Percentiles rank a stretch among this genome's conserved stretches.
phyloP scores from a whole-genome alignment of 495 filamentous ascomycete genomes.

The Bathelium albidoporum region DNA sequence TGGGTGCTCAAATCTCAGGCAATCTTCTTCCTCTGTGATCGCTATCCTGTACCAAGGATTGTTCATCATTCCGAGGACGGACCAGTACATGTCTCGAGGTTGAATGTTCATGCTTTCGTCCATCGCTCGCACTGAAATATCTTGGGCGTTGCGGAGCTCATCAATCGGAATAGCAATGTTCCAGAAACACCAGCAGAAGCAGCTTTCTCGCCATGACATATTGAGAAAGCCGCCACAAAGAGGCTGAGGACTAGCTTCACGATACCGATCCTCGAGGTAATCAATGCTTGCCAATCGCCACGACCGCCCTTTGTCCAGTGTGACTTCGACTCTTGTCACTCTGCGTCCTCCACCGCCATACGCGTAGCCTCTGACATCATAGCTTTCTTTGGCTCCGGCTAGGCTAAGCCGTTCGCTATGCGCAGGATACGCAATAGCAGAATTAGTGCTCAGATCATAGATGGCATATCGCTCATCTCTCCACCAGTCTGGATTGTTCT shows the following conservation, averaged over 20 bases:
- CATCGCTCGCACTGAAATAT: slow-evolving; percentile 80
- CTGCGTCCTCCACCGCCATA: slow-evolving; percentile 85
- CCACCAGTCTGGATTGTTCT: slow-evolving; percentile 70
- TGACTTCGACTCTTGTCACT: slow-evolving; percentile 74
- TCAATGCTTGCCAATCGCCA: slow-evolving; percentile 76
- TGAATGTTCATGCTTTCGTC: slow-evolving; percentile 84
- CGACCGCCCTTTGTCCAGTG: slow-evolving; percentile 70
- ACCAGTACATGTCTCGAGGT: slow-evolving; percentile 95
- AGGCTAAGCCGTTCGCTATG: slow-evolving; percentile 66
- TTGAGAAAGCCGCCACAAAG: slow-evolving; percentile 74
- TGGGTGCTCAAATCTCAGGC: slow-evolving; percentile 78
- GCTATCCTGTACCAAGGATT: slow-evolving; percentile 87
- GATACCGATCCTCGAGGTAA: slow-evolving; percentile 82
- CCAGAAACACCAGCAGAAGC: slow-evolving; percentile 96
- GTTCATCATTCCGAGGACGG: slow-evolving; percentile 96
- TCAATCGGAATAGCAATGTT: slow-evolving; percentile 56
- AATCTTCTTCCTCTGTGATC: slow-evolving; percentile 59
- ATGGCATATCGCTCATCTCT: slow-evolving; percentile 89
- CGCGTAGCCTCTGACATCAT: slow-evolving; percentile 71
- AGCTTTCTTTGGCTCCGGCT: slow-evolving; percentile 39
- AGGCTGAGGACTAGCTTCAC: slow-evolving; percentile 51
- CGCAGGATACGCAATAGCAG: slow-evolving; percentile 68
- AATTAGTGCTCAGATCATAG: slow-evolving; percentile 86
- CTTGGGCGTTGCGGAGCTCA: slow-evolving; percentile 53
- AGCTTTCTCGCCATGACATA: slow-evolving; percentile 69